phyloP scores from a whole-genome alignment of 2,329 filamentous ascomycete genomes.

The Aspergillus texensis region DNA sequence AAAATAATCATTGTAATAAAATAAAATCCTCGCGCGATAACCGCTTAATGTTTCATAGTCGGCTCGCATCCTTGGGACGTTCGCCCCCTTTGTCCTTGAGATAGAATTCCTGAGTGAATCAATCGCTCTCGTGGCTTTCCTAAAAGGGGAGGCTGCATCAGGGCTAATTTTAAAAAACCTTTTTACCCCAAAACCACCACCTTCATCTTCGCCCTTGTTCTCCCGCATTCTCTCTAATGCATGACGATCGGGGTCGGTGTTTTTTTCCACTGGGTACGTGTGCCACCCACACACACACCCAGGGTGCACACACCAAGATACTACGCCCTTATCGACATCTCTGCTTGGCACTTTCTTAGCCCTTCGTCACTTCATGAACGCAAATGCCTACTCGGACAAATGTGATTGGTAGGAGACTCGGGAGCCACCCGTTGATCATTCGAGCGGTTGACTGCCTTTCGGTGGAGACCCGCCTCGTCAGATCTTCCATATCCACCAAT shows the following conservation, averaged over 20 bases:
- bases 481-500: slow-evolving; percentile 17
- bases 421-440: slow-evolving; percentile 20
- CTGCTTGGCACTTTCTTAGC: slow-evolving; percentile 8
- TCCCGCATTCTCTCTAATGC: slow-evolving; percentile 17
- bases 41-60: slow-evolving; percentile 10
- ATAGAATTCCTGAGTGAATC: slow-evolving; percentile 1
- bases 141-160: slow-evolving; percentile 11
- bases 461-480: slow-evolving; percentile 18
- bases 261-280: slow-evolving; percentile 14
- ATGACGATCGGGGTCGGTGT: slow-evolving; percentile 20
- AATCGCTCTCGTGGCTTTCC: slow-evolving; percentile 5
- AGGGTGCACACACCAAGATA: no score
- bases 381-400: slow-evolving; percentile 9
- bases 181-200: background rate
- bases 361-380: slow-evolving; percentile 5
- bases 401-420: slow-evolving; percentile 18
- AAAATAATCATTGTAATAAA: background rate
- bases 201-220: slow-evolving; percentile 9
- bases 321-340: background rate
- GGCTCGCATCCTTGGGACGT: slow-evolving; percentile 7
- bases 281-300: background rate
- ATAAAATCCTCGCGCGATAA: slow-evolving; percentile 14
- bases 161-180: slow-evolving; percentile 10
- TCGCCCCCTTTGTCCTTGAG: background rate
- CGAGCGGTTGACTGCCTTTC: slow-evolving; percentile 14